A percentile compares a stretch with the other conserved stretches of the same genome.
phyloP scores from a whole-genome alignment of 352 stramenopile species.

The Phytophthora multivora region DNA sequence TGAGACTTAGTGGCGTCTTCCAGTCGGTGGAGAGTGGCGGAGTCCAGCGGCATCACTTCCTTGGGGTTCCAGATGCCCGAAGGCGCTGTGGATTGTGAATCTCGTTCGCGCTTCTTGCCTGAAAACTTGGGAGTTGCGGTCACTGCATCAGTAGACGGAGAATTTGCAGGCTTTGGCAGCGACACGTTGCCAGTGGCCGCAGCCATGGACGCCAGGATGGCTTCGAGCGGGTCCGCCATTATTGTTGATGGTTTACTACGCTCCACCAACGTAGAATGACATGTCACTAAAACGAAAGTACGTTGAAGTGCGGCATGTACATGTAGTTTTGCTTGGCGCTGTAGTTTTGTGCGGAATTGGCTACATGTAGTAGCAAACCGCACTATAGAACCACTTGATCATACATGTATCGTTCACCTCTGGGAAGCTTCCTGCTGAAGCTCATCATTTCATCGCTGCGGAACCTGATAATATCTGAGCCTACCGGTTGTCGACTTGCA shows the following conservation, averaged over 20 bases:
- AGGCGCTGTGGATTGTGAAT: slow-evolving; percentile 15
- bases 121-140: neutral
- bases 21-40: slow-evolving; percentile 11
- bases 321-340: neutral
- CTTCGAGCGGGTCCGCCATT: slow-evolving; percentile 60
- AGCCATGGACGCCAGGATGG: slow-evolving; percentile 85
- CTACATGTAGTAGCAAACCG: too few species aligned
- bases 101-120: slow-evolving; percentile 39
- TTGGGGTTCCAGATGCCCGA: slow-evolving; percentile 59
- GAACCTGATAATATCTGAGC: neutral
- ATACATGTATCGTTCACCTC: too few species aligned
- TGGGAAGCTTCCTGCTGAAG: too few species aligned
- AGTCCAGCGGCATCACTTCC: slow-evolving; percentile 43
- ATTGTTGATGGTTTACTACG: slow-evolving; percentile 1
- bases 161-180: neutral
- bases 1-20: slow-evolving; percentile 14
- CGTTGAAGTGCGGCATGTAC: neutral
- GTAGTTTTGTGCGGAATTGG: too few species aligned
- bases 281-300: slow-evolving; percentile 5
- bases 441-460: neutral
- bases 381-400: too few species aligned
- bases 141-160: neutral
- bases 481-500: neutral
- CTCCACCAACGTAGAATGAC: slow-evolving; percentile 7
- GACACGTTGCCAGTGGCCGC: slow-evolving; percentile 69